These are phyloP conservation scores for Camellia japonica DNA, from an alignment of 148 eudicot species.

Conservation along the genomic window DNA sequence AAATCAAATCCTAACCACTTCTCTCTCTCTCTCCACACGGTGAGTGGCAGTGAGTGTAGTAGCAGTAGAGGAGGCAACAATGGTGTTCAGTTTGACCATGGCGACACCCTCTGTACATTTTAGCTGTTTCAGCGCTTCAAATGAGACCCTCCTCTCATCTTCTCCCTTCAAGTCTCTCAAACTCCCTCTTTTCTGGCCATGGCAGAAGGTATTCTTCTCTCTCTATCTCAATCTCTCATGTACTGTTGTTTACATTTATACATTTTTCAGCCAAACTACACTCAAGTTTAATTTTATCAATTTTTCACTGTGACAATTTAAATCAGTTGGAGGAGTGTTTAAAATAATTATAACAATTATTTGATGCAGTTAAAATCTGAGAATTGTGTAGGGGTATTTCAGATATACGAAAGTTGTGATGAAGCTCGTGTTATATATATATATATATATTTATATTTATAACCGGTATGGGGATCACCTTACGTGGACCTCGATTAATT, in stretches of 20 bases:
- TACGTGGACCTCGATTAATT: too few relatives aligned
- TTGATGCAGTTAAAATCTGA: too few relatives aligned
- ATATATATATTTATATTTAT: too few relatives aligned
- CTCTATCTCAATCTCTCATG: constrained; percentile 4
- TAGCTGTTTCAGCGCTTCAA: constrained; percentile 34
- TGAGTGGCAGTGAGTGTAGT: not conserved
- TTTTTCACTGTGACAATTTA: too few relatives aligned
- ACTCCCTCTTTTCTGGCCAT: constrained; percentile 80
- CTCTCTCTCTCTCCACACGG: not conserved
- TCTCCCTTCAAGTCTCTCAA: constrained; percentile 41
- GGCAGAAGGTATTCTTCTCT: constrained; percentile 57
- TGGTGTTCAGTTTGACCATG: constrained; percentile 22
- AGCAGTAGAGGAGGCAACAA: not conserved
- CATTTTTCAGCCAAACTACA: too few relatives aligned
- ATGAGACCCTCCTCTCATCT: constrained; percentile 22
- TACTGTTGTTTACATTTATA: not conserved
- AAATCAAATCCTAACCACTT: not conserved
- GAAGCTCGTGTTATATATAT: too few relatives aligned
- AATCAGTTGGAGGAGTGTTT: too few relatives aligned
- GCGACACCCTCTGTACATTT: constrained; percentile 19
- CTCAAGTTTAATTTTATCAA: too few relatives aligned
- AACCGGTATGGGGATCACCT: too few relatives aligned
- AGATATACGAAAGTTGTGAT: too few relatives aligned
- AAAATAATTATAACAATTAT: too few relatives aligned
- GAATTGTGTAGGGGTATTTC: too few relatives aligned